A percentile compares a stretch with the other conserved stretches of the same genome.
Conservation (phyloP, 2,329 filamentous ascomycete genomes). For the Incumbomyces lentus region DNA sequence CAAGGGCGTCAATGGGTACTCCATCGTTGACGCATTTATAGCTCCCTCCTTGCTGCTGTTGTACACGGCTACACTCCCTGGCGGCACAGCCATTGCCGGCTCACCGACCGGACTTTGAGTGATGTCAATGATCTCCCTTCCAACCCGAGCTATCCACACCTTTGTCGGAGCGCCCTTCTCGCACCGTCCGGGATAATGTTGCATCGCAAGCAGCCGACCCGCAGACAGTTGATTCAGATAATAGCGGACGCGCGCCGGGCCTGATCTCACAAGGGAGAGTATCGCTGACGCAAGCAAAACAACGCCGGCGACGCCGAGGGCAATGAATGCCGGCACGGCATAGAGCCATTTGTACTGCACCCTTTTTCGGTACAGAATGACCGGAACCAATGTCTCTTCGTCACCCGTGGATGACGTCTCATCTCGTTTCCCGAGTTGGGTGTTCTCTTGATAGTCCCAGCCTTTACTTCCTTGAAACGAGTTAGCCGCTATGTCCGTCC, state of each 20-base stretch:
- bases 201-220: not conserved
- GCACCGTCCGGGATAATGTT: conserved; percentile 3
- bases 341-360: conserved; percentile 27
- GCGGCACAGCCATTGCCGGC: not conserved
- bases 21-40: not conserved
- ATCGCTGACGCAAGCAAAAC: not conserved
- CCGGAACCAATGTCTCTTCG: conserved; percentile 4
- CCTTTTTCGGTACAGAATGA: conserved; percentile 22
- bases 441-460: not conserved
- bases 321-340: conserved; percentile 25
- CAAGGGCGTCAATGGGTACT: not conserved
- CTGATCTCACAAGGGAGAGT: not conserved
- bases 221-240: not conserved
- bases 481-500: conserved; percentile 36
- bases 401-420: not conserved
- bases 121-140: not conserved
- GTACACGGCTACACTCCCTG: not conserved
- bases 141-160: conserved; percentile 13
- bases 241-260: not conserved
- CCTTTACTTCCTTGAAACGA: conserved; percentile 11
- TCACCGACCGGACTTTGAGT: not conserved
- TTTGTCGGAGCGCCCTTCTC: conserved; percentile 10
- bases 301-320: not conserved
- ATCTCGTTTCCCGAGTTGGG: not conserved
- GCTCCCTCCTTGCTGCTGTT: not conserved